Conservation (phyloP, 2,329 filamentous ascomycete species). For the Fusarium sp. region DNA sequence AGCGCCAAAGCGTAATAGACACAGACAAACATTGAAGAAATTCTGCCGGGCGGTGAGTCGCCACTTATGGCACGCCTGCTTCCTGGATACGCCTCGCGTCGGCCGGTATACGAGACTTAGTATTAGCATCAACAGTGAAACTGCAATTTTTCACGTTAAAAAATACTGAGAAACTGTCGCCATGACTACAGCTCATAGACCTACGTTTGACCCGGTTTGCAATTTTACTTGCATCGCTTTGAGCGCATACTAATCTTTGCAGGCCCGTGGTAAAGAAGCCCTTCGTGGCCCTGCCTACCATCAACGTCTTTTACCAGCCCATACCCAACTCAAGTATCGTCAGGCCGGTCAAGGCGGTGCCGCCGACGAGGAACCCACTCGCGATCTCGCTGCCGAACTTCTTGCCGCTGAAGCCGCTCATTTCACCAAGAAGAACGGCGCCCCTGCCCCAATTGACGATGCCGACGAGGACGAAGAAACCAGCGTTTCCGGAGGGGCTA, state of each 20-base stretch:
- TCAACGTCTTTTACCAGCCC: slow-evolving; percentile 91
- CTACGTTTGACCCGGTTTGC: slow-evolving; percentile 92
- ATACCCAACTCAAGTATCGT: slow-evolving; percentile 92
- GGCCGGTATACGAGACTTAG: not conserved
- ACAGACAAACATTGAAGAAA: slow-evolving; percentile 44
- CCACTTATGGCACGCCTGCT: slow-evolving; percentile 15
- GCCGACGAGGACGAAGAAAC: slow-evolving; percentile 60
- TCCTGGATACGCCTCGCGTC: slow-evolving; percentile 13
- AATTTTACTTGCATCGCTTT: not conserved
- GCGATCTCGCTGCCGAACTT: slow-evolving; percentile 90
- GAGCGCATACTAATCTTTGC: slow-evolving; percentile 43
- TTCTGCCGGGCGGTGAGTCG: slow-evolving; percentile 64
- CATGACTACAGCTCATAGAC: slow-evolving; percentile 80
- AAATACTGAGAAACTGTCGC: slow-evolving; percentile 18
- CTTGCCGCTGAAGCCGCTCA: slow-evolving; percentile 88
- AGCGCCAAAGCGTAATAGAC: slow-evolving; percentile 16
- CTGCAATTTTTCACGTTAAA: not conserved
- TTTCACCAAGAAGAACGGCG: slow-evolving; percentile 81
- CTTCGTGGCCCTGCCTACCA: slow-evolving; percentile 94
- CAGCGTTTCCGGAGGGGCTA: slow-evolving; percentile 58
- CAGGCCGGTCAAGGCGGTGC: slow-evolving; percentile 88
- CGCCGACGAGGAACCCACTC: slow-evolving; percentile 72
- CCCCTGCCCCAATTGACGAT: slow-evolving; percentile 58
- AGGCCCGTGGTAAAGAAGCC: slow-evolving; percentile 95
- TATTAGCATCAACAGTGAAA: slow-evolving; percentile 7